Evolutionary conservation across 768 basidiomycete genomes (phyloP).

Genomic region (Grammothele lineata): DNA sequence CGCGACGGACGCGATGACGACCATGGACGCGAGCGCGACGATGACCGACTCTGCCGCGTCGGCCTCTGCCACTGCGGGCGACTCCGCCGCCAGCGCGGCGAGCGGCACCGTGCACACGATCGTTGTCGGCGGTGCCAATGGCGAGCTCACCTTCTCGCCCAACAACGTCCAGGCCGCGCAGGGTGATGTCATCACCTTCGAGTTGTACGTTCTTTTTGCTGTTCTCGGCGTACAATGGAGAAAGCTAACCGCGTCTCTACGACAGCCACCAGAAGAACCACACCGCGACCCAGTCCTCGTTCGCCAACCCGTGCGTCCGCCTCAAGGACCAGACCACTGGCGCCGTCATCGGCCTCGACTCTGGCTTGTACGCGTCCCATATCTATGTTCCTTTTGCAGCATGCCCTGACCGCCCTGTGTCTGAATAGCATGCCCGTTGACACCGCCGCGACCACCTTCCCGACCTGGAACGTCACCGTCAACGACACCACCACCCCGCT

Average conservation of each 20-base stretch:
- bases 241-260: neutral
- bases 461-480: constrained; percentile 53
- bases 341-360: constrained; percentile 46
- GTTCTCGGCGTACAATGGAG: neutral
- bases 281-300: constrained; percentile 59
- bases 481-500: constrained; percentile 50
- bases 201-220: constrained; percentile 41
- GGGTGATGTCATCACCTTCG: constrained; percentile 53
- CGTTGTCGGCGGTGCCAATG: constrained; percentile 46
- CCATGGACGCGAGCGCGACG: constrained; percentile 9
- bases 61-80: constrained; percentile 18
- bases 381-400: neutral
- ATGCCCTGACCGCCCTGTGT: too few species aligned
- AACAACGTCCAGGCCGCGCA: constrained; percentile 44
- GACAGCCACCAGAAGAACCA: constrained; percentile 63
- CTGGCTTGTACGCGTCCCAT: constrained; percentile 46
- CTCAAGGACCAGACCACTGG: constrained; percentile 30
- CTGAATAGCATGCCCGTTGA: constrained; percentile 36
- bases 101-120: constrained; percentile 44
- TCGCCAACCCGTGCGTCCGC: constrained; percentile 53
- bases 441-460: constrained; percentile 42
- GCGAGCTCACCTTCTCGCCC: constrained; percentile 47
- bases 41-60: constrained; percentile 15
- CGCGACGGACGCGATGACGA: too few species aligned
- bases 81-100: constrained; percentile 34